phyloP scores from a whole-genome alignment of 495 filamentous ascomycete genomes.

The Penicillium salamii region DNA sequence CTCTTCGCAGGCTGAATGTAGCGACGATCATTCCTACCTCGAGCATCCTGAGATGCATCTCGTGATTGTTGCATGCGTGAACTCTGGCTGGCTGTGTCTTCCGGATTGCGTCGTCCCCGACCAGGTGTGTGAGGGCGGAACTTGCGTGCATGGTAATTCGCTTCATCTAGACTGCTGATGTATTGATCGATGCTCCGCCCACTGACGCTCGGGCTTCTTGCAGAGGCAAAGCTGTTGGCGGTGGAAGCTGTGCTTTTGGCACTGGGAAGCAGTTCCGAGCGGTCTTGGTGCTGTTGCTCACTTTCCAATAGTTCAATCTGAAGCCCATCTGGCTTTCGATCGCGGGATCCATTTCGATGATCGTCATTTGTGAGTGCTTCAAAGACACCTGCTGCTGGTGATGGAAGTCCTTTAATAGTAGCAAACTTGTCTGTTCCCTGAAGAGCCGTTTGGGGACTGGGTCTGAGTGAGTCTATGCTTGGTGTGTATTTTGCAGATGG shows the following conservation, averaged over 20 bases:
- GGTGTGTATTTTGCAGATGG: constrained; percentile 53
- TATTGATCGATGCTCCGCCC: constrained; percentile 77
- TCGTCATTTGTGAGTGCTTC: constrained; percentile 55
- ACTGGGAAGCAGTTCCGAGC: constrained; percentile 30
- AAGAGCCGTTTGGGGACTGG: constrained; percentile 53
- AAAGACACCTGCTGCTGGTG: constrained; percentile 55
- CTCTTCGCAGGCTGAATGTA: constrained; percentile 80
- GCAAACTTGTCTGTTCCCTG: constrained; percentile 44
- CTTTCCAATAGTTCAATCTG: constrained; percentile 67
- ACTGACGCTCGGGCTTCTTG: constrained; percentile 52
- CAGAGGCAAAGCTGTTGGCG: constrained; percentile 45
- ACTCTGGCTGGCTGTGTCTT: constrained; percentile 47
- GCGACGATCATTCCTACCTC: constrained; percentile 60
- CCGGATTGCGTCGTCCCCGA: constrained; percentile 53
- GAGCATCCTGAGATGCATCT: constrained; percentile 65
- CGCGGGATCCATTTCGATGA: constrained; percentile 68
- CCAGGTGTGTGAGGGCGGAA: constrained; percentile 54
- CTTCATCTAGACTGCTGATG: constrained; percentile 80
- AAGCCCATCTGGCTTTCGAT: constrained; percentile 78
- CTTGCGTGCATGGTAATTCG: constrained; percentile 59
- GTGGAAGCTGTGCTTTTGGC: constrained; percentile 47
- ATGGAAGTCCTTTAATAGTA: constrained; percentile 53
- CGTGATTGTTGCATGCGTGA: constrained; percentile 42
- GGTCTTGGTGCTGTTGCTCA: constrained; percentile 34
- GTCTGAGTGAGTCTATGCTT: constrained; percentile 32